Base-by-base conservation (phyloP, 208 protist genomes). In the Wallacemonas rigidus region DNA sequence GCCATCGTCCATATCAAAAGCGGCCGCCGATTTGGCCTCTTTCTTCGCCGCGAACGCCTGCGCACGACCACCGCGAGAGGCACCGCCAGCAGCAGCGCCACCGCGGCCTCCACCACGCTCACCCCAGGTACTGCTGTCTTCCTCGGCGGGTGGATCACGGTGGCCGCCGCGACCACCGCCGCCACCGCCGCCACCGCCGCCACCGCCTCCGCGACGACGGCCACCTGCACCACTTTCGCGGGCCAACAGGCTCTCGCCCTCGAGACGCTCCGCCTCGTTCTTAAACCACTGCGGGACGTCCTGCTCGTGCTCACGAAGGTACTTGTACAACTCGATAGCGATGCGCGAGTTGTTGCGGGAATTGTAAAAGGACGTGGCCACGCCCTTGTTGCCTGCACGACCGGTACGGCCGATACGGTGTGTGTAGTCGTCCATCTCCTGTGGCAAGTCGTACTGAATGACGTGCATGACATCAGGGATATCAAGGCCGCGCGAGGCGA, bases 371-470 rank as follows among this genome's bases (percentile, higher is more conserved):
- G 94, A 81, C 12, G 97, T 99, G 3, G 99, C 97, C 9, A 91
- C 69, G 72, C 98, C 98, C 63, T 85, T 91, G 82, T 99, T 99
- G 62, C 98, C 98, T 2, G 97, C 98, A 71, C 99, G 90, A 26
- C 99, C 99, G 5, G 99, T 99, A 86, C 99, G 92, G 74, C 99
- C 99, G 80, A 99, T 99, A 60, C 99, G 90, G 87, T 99, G 99
- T 3, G 98, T 97, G 86, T 99, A 99, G 76, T 99, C 97, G 60
- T 99, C 97, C 79, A 99, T 98, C 82, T 97, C 88, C 17, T 83
- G 80, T 17, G 98, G 98, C 40, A 99, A 75, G 77, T 99, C 97
- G 71, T 97, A 99, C 81, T 99, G 99, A 69, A 99, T 98, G 65
- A 99, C 98, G 72, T 98, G 94, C 7, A 76, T 72, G 26, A 99